phyloP scores from a whole-genome alignment of 2,329 filamentous ascomycete genomes.

The Monosporascus sp. region DNA sequence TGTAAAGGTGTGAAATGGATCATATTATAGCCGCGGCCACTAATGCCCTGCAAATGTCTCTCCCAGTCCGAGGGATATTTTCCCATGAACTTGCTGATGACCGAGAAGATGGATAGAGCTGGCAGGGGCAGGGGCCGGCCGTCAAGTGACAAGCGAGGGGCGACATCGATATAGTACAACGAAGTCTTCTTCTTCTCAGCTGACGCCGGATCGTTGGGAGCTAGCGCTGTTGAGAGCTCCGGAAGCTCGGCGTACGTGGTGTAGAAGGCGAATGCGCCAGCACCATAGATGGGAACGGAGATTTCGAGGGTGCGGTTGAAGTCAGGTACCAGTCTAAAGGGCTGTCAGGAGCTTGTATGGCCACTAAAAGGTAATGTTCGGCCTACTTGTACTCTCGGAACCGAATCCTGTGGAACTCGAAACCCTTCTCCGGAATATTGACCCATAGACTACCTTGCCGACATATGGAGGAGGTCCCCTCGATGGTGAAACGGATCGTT shows the following conservation, averaged over 20 bases:
- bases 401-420: conserved; percentile 68
- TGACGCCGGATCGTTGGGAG: conserved; percentile 40
- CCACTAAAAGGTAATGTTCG: not conserved
- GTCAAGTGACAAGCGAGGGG: conserved; percentile 71
- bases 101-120: conserved; percentile 84
- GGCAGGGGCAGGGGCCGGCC: conserved; percentile 73
- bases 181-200: conserved; percentile 62
- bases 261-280: conserved; percentile 92
- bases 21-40: conserved; percentile 95
- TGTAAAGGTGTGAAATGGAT: conserved; percentile 96
- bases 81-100: conserved; percentile 98
- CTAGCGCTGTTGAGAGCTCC: conserved; percentile 57
- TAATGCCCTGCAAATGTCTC: conserved; percentile 80
- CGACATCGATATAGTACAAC: conserved; percentile 89
- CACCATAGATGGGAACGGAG: conserved; percentile 74
- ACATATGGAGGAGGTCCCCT: conserved; percentile 94
- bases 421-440: conserved; percentile 78
- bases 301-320: conserved; percentile 92
- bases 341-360: conserved; percentile 5
- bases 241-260: conserved; percentile 87
- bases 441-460: conserved; percentile 93
- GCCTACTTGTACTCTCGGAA: conserved; percentile 88
- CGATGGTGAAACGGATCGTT: conserved; percentile 79
- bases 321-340: conserved; percentile 70
- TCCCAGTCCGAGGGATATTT: conserved; percentile 88